Evolutionary conservation across 2,329 filamentous ascomycete species (phyloP), one percentile per base, ranked within the genome.

Genomic region (Trichophyton verrucosum): DNA sequence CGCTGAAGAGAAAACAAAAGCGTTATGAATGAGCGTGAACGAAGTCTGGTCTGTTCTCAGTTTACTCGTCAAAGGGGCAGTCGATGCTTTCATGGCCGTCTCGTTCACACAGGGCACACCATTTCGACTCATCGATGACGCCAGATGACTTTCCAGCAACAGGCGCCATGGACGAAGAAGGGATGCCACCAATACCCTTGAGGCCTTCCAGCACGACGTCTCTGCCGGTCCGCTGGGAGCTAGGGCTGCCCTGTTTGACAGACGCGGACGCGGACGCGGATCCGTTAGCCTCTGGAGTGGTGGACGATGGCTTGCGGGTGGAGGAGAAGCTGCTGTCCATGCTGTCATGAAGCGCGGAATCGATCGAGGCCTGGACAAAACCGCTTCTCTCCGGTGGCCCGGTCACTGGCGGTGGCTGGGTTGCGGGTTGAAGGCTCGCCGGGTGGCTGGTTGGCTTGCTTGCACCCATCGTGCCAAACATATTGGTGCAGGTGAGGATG

Each of bases 71-170:
- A 74, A 95, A 88, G 11, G 91, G 91, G 74, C 91, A 96, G 73
- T 95, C 90, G 63, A 95, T 91, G 70, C 92, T 96, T 74, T 96
- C 89, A 72, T 99, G 94, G 13, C 94, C 94, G 69, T 99, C 94
- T 64, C 89, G 85, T 78, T 99, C 94, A 72, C 94, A 99, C 51
- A 97, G 80, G 15, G 94, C 94, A 74, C 94, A 99, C 94, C 94
- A 99, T 76, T 96, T 96, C 64, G 86, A 83, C 60, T 86, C 83
- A 68, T 97, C 90, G 65, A 92, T 80, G 55, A 89, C 77, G 0
- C 88, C 87, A 60, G 85, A 90, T 65, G 86, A 84, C 76, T 90
- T 92, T 59, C 89, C 89, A 3, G 88, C 86, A 24, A 89, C 81
- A 1, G 88, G 86, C 1, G 84, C 84, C 59, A 73, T 73, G 9